Base-by-base conservation (phyloP, 2,329 filamentous ascomycete species). In the Cercospora zeae-maydis region DNA sequence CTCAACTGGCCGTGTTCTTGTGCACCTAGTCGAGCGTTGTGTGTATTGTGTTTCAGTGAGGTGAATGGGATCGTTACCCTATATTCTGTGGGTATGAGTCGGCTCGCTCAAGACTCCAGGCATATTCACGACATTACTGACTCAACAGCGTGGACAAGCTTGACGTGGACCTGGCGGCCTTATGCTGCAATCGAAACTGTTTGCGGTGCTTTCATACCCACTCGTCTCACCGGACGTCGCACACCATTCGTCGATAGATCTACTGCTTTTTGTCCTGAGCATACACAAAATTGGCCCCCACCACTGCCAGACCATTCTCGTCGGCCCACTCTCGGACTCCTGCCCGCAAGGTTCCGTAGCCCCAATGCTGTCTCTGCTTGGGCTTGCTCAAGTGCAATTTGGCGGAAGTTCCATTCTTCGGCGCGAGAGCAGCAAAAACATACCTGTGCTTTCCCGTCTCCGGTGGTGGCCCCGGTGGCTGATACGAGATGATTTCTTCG, bases 401-500 rank as follows among this genome's bases (percentile, higher is more conserved):
- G 59, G 77, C 74, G 11, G 70, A 77, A 8, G 80, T 81, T 7
- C 78, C 76, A 59, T 82, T 82, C 61, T 63, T 71, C 13, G 75
- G 79, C 67, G 72, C 79, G 61, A 85, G 75, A 6, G 82, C 76
- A 4, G 84, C 74, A 65, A 86, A 84, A 3, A 86, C 81, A 70
- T 86, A 86, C 58, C 84, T 77, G 68, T 86, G 84, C 68, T 81
- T 80, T 2, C 83, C 83, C 0, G 84, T 86, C 73, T 82, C 82
- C 6, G 78, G 74, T 0, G 84, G 84, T 31, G 84, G 83, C 5
- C 78, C 78, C 0, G 84, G 84, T 4, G 83, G 77, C 66, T 84
- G 81, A 68, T 84, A 85, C 62, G 75, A 70, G 55, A 83, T 71
- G 6, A 84, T 69, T 47, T 82, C 78, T 30, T 77, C 73, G 1